Evolutionary conservation across 2,329 filamentous ascomycete genomes (phyloP).

Genomic region (Trichoderma koningii): DNA sequence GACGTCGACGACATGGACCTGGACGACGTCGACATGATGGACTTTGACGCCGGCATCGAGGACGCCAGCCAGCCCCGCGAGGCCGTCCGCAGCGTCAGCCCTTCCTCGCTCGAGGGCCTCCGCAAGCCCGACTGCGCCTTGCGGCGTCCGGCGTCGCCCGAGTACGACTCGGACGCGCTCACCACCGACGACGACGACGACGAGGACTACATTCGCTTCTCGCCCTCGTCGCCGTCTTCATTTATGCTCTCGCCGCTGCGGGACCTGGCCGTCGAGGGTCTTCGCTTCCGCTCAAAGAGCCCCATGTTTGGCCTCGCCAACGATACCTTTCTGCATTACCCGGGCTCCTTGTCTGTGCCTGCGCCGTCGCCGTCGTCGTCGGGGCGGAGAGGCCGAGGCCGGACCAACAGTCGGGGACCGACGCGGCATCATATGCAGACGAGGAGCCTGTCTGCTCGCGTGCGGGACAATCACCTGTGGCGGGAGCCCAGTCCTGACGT

Average conservation of each 20-base stretch:
- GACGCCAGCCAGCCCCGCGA: conserved; percentile 48
- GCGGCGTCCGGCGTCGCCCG: conserved; percentile 40
- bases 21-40: conserved; percentile 49
- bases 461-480: conserved; percentile 51
- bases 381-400: conserved; percentile 30
- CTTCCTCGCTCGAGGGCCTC: conserved; percentile 56
- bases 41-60: conserved; percentile 61
- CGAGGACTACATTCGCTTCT: conserved; percentile 55
- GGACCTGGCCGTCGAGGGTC: conserved; percentile 45
- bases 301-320: conserved; percentile 38
- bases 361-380: background rate
- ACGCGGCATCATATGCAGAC: conserved; percentile 33
- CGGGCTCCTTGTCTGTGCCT: conserved; percentile 21
- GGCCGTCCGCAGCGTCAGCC: conserved; percentile 57
- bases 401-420: conserved; percentile 37
- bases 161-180: conserved; percentile 46
- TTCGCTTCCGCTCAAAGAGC: conserved; percentile 38
- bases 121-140: conserved; percentile 42
- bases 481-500: conserved; percentile 61
- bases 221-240: conserved; percentile 41
- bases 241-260: conserved; percentile 47
- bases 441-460: conserved; percentile 37
- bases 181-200: conserved; percentile 51
- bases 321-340: conserved; percentile 37
- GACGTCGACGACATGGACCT: conserved; percentile 46